Base-by-base conservation (phyloP, 345 rosid genomes). In the Sisymbrium altissimum region DNA sequence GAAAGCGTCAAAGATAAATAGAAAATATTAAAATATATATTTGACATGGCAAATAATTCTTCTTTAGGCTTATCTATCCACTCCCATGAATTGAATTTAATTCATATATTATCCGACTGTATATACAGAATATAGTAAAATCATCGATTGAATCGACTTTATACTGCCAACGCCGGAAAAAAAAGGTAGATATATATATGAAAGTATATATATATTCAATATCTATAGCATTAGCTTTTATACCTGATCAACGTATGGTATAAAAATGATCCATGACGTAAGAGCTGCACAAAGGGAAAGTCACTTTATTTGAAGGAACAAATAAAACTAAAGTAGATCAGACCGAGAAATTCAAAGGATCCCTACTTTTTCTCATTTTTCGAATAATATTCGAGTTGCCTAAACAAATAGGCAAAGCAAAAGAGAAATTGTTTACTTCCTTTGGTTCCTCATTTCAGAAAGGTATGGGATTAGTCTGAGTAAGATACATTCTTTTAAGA, bases 391-490 rank as follows among this genome's bases (percentile, higher is more conserved):
- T 62, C 43, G 41, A 60, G 21, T 46, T 35, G 59, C 29, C 33
- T 46, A 71, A 60, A 38, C 39, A 36, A 62, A 30, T 29, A 39
- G 54, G 69, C 76, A 50, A n/a, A 40, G 45, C n/a, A 32, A 61
- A 71, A 32, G 39, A 10, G 23, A 19, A 71, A 50, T 39, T 27
- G 61, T 30, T 61, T 61, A 38, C 68, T 17, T 49, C 75, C 25
- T 70, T 35, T 35, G 74, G 49, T 70, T 36, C 15, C 12, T 62
- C 39, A 40, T 61, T 40, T 63, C 15, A 6, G 13, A 72, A 50
- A 72, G 62, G 54, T 72, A 62, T 50, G 69, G 49, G 69, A 62
- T 52, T 62, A 62, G 54, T 41, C 32, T 52, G 18, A 71, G 30
- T 60, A 62, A 71, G 9, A 50, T 71, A 71, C 29, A 50, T 71